Evolutionary conservation across 176 grass and related monocot genomes (phyloP), one percentile per base, ranked within the genome.

Genomic region (Musa schizocarpa): DNA sequence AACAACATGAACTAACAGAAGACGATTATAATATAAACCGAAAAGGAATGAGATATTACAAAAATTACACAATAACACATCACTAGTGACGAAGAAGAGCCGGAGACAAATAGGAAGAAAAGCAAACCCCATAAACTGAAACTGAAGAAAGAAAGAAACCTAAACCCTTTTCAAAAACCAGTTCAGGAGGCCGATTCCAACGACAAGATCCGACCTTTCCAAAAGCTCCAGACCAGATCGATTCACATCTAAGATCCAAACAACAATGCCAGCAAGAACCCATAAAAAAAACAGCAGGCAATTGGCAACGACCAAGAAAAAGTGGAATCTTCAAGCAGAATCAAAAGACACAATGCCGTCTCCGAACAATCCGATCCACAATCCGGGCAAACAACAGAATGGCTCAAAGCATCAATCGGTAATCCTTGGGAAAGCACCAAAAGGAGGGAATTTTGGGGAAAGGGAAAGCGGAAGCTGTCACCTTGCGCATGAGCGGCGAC

Each of bases 401-500:
- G 76, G 53, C 71, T 50, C 77, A 6, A 74, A 64, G 68, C 25
- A 74, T 43, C 48, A 58, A 20, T 49, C 21, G 69, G 23, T 58
- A 68, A 56, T 54, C 22, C 1, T n/a, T 11, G 13, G 34, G 52
- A 65, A 75, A 80, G 19, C 56, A 67, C 25, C 50, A 63, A 61
- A 69, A 75, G 49, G 25, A 27, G 2, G 63, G 14, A 61, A 72
- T 74, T 29, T 74, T 3, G 13, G 72, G 71, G 20, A 16, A 49
- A 16, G 61, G 63, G 68, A 62, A 77, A 80, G 72, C 20, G 49
- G 9, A 56, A 69, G 19, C 1, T 43, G 65, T 79, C 9, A 97
- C 93, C 93, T 90, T 97, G 93, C 77, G 91, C 80, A 49, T 99
- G 95, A 78, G 95, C 91, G 25, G 91, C 72, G 69, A 99, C 95